Evolutionary conservation across 225 moss, liverwort and hornwort species (phyloP).

Genomic region (Marchantia polymorpha): DNA sequence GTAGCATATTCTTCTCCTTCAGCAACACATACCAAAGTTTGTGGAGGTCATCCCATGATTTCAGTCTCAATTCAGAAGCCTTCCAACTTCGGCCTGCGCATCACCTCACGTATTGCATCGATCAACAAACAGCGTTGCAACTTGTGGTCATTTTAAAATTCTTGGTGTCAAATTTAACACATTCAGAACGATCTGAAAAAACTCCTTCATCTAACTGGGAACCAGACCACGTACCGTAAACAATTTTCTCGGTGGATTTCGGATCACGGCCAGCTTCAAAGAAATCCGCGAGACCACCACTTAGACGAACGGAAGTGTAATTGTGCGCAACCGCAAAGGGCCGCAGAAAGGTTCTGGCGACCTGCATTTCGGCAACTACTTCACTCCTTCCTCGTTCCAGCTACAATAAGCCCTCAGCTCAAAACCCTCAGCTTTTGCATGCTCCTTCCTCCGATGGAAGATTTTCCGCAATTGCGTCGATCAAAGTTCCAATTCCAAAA

Average conservation of each 20-base stretch:
- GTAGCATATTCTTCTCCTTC: conserved; percentile 82
- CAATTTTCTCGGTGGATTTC: conserved; percentile 33
- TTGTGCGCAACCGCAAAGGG: conserved; percentile 19
- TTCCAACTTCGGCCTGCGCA: conserved; percentile 72
- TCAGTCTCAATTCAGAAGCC: conserved; percentile 67
- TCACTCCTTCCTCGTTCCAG: no score
- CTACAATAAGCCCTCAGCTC: no score
- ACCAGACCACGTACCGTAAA: conserved; percentile 30
- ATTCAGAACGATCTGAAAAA: no score
- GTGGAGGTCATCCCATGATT: conserved; percentile 84
- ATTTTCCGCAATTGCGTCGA: no score
- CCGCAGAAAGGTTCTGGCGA: conserved; percentile 25
- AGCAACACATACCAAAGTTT: conserved; percentile 79
- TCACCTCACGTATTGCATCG: not conserved
- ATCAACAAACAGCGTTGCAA: not conserved
- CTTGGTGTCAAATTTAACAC: no score
- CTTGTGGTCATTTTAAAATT: no score
- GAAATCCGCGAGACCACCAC: conserved; percentile 46
- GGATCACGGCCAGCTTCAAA: conserved; percentile 46
- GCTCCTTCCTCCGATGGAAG: no score
- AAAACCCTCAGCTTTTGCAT: no score
- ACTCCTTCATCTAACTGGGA: not conserved
- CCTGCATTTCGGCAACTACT: conserved; percentile 28
- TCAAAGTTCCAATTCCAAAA: no score
- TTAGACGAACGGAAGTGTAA: conserved; percentile 21